Percentiles rank a stretch among this genome's conserved stretches.
These are phyloP conservation scores for Cytospora mali DNA, from an alignment of 2,329 filamentous ascomycete genomes.

Conservation along the genomic window DNA sequence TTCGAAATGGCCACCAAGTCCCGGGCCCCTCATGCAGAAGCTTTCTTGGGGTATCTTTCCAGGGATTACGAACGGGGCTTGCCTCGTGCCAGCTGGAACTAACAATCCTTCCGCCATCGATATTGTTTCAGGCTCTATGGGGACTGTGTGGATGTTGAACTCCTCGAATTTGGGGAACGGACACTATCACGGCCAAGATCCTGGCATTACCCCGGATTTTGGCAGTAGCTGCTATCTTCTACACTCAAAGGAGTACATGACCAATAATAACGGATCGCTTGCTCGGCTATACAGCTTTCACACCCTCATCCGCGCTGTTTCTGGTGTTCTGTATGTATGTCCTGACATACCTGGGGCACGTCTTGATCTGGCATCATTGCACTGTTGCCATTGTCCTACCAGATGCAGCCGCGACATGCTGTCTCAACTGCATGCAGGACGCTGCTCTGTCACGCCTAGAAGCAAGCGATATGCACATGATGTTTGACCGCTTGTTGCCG, in stretches of 20 bases:
- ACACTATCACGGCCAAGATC: slow-evolving; percentile 51
- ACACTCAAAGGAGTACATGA: slow-evolving; percentile 60
- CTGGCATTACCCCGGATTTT: slow-evolving; percentile 61
- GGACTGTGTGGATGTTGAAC: too few relatives aligned
- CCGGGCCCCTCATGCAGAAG: slow-evolving; percentile 13
- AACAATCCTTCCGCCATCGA: too few relatives aligned
- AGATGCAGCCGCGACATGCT: slow-evolving; percentile 8
- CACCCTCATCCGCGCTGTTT: slow-evolving; percentile 40
- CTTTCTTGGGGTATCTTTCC: background rate
- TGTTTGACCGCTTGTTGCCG: slow-evolving; percentile 8
- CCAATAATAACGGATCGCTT: slow-evolving; percentile 43
- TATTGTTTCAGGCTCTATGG: too few relatives aligned
- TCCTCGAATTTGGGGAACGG: too few relatives aligned
- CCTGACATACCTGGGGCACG: slow-evolving; percentile 39
- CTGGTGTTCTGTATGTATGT: slow-evolving; percentile 38
- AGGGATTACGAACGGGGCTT: background rate
- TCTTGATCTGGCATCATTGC: background rate
- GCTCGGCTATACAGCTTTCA: slow-evolving; percentile 40
- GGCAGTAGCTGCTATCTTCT: slow-evolving; percentile 56
- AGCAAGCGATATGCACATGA: slow-evolving; percentile 8
- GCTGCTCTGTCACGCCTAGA: background rate
- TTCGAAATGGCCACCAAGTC: slow-evolving; percentile 3
- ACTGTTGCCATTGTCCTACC: background rate
- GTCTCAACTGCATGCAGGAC: slow-evolving; percentile 5
- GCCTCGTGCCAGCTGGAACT: too few relatives aligned